phyloP scores from a whole-genome alignment of 805 yeast genomes.

The Lachancea lanzarotensis region DNA sequence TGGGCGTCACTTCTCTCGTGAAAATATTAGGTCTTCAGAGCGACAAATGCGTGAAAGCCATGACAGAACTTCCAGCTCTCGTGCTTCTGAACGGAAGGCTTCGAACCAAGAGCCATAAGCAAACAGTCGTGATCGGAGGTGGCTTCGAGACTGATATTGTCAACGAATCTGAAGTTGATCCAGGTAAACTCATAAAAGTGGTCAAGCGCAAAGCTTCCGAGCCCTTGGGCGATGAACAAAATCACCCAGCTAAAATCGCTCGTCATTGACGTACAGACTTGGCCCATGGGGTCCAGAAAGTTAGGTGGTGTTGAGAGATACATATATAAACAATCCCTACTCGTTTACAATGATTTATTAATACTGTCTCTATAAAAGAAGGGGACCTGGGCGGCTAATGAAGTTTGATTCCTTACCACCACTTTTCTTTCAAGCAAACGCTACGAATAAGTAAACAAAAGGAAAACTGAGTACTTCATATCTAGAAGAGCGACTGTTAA shows the following conservation, averaged over 20 bases:
- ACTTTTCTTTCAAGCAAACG: too few species aligned
- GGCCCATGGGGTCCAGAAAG: too few species aligned
- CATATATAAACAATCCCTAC: too few species aligned
- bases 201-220: conserved; percentile 15
- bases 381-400: neutral
- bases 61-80: conserved; percentile 53
- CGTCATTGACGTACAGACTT: neutral
- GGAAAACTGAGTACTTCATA: too few species aligned
- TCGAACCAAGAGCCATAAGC: conserved; percentile 70
- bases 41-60: conserved; percentile 51
- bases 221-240: neutral
- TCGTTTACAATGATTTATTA: too few species aligned
- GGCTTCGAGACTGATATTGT: conserved; percentile 39
- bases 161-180: conserved; percentile 17
- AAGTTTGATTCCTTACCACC: neutral
- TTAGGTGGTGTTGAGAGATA: too few species aligned
- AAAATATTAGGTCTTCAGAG: conserved; percentile 64
- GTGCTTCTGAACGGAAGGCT: conserved; percentile 70
- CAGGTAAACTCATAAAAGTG: conserved; percentile 16
- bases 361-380: neutral
- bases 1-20: conserved; percentile 62
- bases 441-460: too few species aligned
- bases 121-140: conserved; percentile 55
- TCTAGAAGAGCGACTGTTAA: too few species aligned
- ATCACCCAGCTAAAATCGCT: neutral